Evolutionary conservation across 1,139 yeast species (phyloP).

Genomic region (Sugiyamaella pinicola): DNA sequence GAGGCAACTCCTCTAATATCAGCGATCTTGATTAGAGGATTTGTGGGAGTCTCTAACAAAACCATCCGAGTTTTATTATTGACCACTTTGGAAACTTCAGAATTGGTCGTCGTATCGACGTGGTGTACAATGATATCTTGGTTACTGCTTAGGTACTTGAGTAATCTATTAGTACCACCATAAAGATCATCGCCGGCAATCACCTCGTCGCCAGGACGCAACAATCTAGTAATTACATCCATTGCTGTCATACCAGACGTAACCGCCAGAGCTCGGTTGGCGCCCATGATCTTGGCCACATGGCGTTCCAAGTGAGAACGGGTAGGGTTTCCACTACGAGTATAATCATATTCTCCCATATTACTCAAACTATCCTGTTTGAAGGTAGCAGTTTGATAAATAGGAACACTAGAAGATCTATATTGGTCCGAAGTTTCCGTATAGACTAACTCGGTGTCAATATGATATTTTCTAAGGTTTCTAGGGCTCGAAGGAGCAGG

Average conservation of each 20-base stretch:
- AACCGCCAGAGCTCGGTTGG: conserved; percentile 74
- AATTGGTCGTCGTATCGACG: conserved; percentile 77
- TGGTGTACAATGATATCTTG: conserved; percentile 73
- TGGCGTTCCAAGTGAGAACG: conserved; percentile 79
- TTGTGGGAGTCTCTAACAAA: conserved; percentile 86
- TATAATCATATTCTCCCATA: conserved; percentile 87
- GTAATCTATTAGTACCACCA: conserved; percentile 87
- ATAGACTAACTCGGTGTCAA: conserved; percentile 77
- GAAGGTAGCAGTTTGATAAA: conserved; percentile 92
- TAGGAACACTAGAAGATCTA: conserved; percentile 83
- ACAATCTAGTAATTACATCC: conserved; percentile 75
- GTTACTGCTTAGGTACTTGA: conserved; percentile 68
- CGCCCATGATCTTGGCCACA: conserved; percentile 73
- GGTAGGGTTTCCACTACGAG: conserved; percentile 94
- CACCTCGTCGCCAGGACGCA: conserved; percentile 78
- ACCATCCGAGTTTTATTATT: conserved; percentile 67
- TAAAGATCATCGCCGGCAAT: conserved; percentile 92
- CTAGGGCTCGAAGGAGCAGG: conserved; percentile 46
- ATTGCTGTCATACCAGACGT: conserved; percentile 92
- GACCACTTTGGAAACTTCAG: conserved; percentile 49
- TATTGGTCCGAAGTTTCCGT: conserved; percentile 69
- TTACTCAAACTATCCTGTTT: conserved; percentile 74
- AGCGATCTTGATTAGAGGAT: conserved; percentile 85
- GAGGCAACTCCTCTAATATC: conserved; percentile 69
- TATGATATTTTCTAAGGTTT: conserved; percentile 35